Evolutionary conservation across 1,284 basidiomycete genomes (phyloP).

Genomic region (Prillingera fragicola): DNA sequence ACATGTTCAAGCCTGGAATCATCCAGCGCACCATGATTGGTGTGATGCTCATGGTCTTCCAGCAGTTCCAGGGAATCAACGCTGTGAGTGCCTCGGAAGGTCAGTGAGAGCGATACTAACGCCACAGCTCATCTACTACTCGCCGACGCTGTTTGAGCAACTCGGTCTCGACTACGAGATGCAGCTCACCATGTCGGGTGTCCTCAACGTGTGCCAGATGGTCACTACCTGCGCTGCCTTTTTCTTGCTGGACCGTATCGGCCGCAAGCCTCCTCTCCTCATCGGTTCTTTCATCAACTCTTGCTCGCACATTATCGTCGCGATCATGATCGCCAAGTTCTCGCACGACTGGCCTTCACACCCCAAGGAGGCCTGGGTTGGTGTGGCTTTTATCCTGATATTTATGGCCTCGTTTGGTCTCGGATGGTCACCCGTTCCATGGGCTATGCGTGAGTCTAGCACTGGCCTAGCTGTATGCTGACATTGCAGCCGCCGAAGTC

Average conservation of each 20-base stretch:
- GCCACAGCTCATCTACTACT: conserved; percentile 13
- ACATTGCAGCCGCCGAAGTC: conserved; percentile 9
- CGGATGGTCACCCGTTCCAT: conserved; percentile 13
- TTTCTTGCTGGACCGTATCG: conserved; percentile 37
- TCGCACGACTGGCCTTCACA: conserved; percentile 17
- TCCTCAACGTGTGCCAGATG: conserved; percentile 31
- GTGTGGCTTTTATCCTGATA: conserved; percentile 5
- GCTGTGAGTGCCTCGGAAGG: too few relatives aligned
- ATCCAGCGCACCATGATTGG: conserved; percentile 3
- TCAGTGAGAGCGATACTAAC: background rate
- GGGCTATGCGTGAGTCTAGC: conserved; percentile 2
- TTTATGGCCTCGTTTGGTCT: conserved; percentile 1
- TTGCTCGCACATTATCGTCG: conserved; percentile 23
- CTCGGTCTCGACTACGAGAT: conserved; percentile 24
- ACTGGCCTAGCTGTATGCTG: background rate
- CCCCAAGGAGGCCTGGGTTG: conserved; percentile 10
- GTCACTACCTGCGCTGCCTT: conserved; percentile 32
- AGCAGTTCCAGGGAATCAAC: conserved; percentile 15
- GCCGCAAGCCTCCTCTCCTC: conserved; percentile 34
- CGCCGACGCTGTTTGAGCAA: conserved; percentile 25
- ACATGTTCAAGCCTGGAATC: conserved; percentile 3
- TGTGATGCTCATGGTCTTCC: conserved; percentile 13
- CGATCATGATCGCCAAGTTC: conserved; percentile 21
- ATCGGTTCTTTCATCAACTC: conserved; percentile 9
- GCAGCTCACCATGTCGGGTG: conserved; percentile 30